Base-by-base conservation (phyloP, 352 stramenopile species). In the Globisporangium paroecandrum region DNA sequence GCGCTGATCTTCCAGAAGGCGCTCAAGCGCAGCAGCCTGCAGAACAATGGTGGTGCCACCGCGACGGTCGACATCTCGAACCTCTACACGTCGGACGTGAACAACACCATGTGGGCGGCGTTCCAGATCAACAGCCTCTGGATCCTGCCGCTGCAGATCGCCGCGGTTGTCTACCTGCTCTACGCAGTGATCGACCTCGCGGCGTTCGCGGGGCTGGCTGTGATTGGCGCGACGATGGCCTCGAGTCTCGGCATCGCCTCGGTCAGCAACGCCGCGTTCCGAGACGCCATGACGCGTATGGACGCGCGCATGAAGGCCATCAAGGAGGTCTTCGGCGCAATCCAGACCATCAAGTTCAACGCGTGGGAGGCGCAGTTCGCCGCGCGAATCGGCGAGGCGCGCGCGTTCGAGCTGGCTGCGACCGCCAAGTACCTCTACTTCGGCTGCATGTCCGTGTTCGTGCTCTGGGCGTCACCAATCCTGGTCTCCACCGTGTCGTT, bases 321-420 rank as follows among this genome's bases (percentile, higher is more conserved):
- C 59, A 97, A 91, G 66, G 95, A 98, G 74, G 81, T 97, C 1
- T 78, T 98, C 51, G 71, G 80, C 25, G 84, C 87, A 7, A 98
- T 98, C 65, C 90, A 98, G 72, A 83, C 98, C 51, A 91, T 99
- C 68, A 99, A 99, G 69, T 73, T 99, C 1, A 97, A 58, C 53
- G 53, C 53, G 22, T 58, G 53, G 53, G 53, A 58, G 53, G 53
- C 53, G 12, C 53, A 58, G 53, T 58, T 24, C 3, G 53, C 29
- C 10, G 25, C 24, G 24, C 29, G 20, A n/a, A 36, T 58, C 13
- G 24, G 12, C 13, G 6, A 36, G 13, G 53, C 53, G 25, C 53
- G 53, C 53, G 53, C 98, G 25, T 58, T 58, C 53, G 53, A 58
- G 25, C 53, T 58, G 24, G 24, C 8, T 3, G 76, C 80, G 1